Base-by-base conservation (phyloP, 2,329 filamentous ascomycete genomes). In the Periconia sp. region DNA sequence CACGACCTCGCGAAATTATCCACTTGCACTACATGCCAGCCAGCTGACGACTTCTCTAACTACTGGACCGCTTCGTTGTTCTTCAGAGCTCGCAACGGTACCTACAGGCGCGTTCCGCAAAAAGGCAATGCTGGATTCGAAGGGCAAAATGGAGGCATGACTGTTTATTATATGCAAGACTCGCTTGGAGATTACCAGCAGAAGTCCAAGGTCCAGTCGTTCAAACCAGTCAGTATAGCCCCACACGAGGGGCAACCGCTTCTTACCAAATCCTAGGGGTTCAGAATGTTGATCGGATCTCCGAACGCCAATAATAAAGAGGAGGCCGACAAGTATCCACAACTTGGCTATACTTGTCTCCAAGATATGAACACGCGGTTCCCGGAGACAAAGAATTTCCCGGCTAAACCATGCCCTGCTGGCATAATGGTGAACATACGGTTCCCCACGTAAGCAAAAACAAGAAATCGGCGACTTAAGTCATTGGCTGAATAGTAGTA, bases 311-410 rank as follows among this genome's bases (percentile, higher is more conserved):
- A 33, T 1, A 61, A 56, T 8, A 63, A 60, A 16, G 61, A 53
- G 5, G 47, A 73, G 19, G 65, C 72, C 17, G 57, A 65, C 30
- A 63, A 65, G 22, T 75, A 69, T 46, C 68, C 70, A 8, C 73
- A 75, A 53, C 66, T 76, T 24, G 76, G 72, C 3, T 77, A 73
- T 50, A 75, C 73, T 1, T 76, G 73, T 46, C 60, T 76, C 4
- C 59, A 76, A 40, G 63, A 65, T 28, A 56, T 64, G 34, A 62
- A 65, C 41, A 73, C 70, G 3, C 63, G 72, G 24, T 68, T 57
- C 16, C 70, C 69, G 15, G 73, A 74, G 51, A 72, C 68, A 1
- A 62, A 65, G 46, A 55, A 68, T 38, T 69, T 77, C 51, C 74
- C 74, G 4, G 64, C 59, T 0, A 55, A 61, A 39, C 66, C 64